phyloP scores from a whole-genome alignment of 129 eudicot species.

The Lactuca saligna region DNA sequence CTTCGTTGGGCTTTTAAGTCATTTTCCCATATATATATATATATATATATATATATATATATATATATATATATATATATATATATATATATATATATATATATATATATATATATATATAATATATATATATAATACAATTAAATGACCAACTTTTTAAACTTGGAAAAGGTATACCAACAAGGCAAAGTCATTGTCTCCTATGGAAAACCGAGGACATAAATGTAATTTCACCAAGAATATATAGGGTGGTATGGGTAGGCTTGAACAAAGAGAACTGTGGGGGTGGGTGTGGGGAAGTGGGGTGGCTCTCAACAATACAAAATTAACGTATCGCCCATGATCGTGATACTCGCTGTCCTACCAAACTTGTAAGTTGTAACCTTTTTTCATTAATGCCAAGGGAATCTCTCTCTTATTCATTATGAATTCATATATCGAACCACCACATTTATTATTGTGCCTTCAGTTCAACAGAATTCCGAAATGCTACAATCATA shows the following conservation, averaged over 20 bases:
- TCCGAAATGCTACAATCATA: not conserved
- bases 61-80: no score
- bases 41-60: no score
- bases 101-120: no score
- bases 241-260: constrained; percentile 12
- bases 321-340: constrained; percentile 35
- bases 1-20: no score
- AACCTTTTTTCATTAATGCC: constrained; percentile 40
- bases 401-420: constrained; percentile 33
- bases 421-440: constrained; percentile 20
- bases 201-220: constrained; percentile 23
- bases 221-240: constrained; percentile 26
- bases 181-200: not conserved
- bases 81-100: no score
- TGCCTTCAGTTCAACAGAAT: not conserved
- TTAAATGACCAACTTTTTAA: no score
- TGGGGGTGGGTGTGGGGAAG: not conserved
- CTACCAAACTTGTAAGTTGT: constrained; percentile 36
- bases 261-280: constrained; percentile 14
- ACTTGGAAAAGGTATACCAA: constrained; percentile 3
- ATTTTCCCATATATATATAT: no score
- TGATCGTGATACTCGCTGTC: constrained; percentile 49
- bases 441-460: constrained; percentile 29
- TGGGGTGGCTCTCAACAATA: constrained; percentile 16
- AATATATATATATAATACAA: no score